These are phyloP conservation scores for Metroxylon sagu DNA, from an alignment of 176 grass and related monocot genomes.

Conservation along the genomic window DNA sequence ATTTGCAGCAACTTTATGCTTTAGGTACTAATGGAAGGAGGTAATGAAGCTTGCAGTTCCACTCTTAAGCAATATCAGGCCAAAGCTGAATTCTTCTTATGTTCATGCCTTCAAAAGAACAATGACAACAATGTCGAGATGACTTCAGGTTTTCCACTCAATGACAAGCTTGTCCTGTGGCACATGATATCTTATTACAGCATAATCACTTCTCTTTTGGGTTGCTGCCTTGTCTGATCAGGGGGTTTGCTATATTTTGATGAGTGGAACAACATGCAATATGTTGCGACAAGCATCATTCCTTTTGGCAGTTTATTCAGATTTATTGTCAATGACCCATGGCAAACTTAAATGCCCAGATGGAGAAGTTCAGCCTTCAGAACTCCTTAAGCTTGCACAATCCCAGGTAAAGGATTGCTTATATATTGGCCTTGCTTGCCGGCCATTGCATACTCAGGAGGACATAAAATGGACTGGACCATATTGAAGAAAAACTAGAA, in stretches of 20 bases:
- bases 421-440: no score
- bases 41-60: conserved; percentile 10
- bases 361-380: conserved; percentile 43
- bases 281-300: conserved; percentile 56
- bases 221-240: conserved; percentile 10
- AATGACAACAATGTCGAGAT: conserved; percentile 45
- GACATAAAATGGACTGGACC: no score
- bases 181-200: no score
- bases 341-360: conserved; percentile 54
- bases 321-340: conserved; percentile 36
- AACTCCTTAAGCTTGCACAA: conserved; percentile 46
- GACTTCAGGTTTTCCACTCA: conserved; percentile 38
- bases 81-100: conserved; percentile 96
- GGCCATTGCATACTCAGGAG: no score
- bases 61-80: conserved; percentile 72
- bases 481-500: no score
- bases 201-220: background rate
- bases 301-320: conserved; percentile 69
- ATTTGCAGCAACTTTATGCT: background rate
- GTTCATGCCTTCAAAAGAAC: conserved; percentile 90
- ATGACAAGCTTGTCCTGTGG: no score
- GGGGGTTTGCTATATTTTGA: conserved; percentile 56
- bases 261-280: conserved; percentile 97
- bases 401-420: conserved; percentile 30
- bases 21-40: conserved; percentile 35